Conservation (phyloP, 805 yeast species). For the Zygosaccharomyces kombuchaensis region DNA sequence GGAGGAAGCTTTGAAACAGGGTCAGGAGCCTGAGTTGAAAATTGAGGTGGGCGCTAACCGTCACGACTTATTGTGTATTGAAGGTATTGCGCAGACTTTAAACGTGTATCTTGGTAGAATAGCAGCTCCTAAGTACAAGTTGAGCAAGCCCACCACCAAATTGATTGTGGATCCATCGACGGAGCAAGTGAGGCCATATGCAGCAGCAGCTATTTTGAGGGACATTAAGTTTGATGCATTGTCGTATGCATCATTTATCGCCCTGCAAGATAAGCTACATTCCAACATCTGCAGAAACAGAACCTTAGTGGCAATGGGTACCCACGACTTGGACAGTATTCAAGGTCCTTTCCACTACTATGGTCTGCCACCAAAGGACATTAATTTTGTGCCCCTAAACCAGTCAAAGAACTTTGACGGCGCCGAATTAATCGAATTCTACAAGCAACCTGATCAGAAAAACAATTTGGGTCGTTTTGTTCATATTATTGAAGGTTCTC, state of each 20-base stretch:
- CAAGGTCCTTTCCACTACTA: conserved; percentile 82
- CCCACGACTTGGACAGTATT: conserved; percentile 86
- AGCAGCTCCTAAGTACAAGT: conserved; percentile 60
- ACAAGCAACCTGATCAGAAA: conserved; percentile 63
- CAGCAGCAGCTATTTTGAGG: conserved; percentile 91
- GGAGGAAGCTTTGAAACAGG: conserved; percentile 42
- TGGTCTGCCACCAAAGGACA: conserved; percentile 73
- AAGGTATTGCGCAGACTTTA: conserved; percentile 94
- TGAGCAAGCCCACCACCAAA: conserved; percentile 58
- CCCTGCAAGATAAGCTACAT: conserved; percentile 94
- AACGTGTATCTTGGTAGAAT: conserved; percentile 79
- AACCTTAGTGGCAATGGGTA: conserved; percentile 96
- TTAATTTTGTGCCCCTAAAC: conserved; percentile 71
- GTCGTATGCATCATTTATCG: conserved; percentile 88
- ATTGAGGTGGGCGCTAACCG: conserved; percentile 98
- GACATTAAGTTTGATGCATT: conserved; percentile 76
- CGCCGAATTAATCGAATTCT: conserved; percentile 76
- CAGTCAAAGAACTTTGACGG: conserved; percentile 71
- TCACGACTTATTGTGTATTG: conserved; percentile 96
- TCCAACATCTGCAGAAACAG: conserved; percentile 95
- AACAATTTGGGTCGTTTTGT: conserved; percentile 85
- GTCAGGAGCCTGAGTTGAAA: conserved; percentile 84
- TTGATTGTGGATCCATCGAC: conserved; percentile 76
- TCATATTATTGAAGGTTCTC: conserved; percentile 81
- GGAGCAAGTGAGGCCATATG: conserved; percentile 76